Conservation (phyloP, 345 rosid genomes). For the Crucihimalaya himalaica region DNA sequence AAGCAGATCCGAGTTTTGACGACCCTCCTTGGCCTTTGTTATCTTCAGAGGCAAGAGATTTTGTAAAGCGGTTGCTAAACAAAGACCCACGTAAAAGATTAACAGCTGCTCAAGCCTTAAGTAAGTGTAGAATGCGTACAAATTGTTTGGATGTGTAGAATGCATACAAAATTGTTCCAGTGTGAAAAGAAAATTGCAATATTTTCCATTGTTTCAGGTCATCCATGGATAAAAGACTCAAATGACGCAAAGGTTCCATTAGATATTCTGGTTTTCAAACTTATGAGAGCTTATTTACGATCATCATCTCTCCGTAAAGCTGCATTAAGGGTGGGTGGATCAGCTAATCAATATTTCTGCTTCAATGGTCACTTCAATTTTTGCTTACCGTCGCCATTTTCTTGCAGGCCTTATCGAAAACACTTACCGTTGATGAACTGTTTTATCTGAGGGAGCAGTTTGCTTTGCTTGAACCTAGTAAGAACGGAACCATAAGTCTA, state of each 20-base stretch:
- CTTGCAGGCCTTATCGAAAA: constrained; percentile 85
- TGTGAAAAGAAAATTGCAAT: neutral
- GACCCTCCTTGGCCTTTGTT: constrained; percentile 92
- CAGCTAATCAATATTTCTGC: neutral
- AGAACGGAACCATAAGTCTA: constrained; percentile 70
- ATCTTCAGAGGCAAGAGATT: constrained; percentile 86
- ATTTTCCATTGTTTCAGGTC: constrained; percentile 54
- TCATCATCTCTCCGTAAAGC: constrained; percentile 92
- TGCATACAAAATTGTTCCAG: neutral
- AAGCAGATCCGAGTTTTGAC: constrained; percentile 91
- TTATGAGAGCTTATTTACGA: constrained; percentile 80
- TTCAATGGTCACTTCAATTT: neutral
- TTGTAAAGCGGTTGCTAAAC: constrained; percentile 76
- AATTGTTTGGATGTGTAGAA: constrained; percentile 1
- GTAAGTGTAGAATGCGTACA: constrained; percentile 50
- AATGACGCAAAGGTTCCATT: constrained; percentile 63
- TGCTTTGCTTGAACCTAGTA: constrained; percentile 80
- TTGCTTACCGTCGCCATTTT: constrained; percentile 18
- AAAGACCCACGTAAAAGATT: constrained; percentile 96
- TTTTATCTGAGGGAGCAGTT: constrained; percentile 86
- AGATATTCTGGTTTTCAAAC: constrained; percentile 77
- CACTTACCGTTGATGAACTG: constrained; percentile 77
- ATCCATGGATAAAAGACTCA: constrained; percentile 78
- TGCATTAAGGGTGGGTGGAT: constrained; percentile 76
- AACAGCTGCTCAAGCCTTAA: constrained; percentile 95